These are phyloP conservation scores for Geranium rotundifolium DNA, from an alignment of 345 rosid genomes.

Conservation along the genomic window DNA sequence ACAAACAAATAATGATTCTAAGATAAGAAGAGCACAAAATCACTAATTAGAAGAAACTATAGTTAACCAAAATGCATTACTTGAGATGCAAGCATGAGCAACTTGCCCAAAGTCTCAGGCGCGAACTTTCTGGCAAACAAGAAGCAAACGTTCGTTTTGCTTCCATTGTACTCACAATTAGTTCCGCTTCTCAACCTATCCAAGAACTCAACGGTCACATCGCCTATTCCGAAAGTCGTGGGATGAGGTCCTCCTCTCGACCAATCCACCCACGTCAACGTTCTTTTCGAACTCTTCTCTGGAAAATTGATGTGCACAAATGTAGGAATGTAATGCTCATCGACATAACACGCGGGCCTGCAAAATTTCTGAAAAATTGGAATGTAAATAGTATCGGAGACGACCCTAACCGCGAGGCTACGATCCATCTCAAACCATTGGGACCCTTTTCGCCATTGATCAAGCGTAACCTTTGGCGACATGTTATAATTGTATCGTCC, in stretches of 20 bases:
- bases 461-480: conserved; percentile 32
- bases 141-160: conserved; percentile 32
- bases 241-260: conserved; percentile 77
- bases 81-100: conserved; percentile 40
- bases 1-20: too few species aligned
- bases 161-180: conserved; percentile 46
- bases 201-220: conserved; percentile 40
- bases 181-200: conserved; percentile 36
- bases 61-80: conserved; percentile 29
- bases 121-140: conserved; percentile 83
- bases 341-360: conserved; percentile 35
- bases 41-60: not conserved
- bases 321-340: conserved; percentile 78
- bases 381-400: conserved; percentile 45
- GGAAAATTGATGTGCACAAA: conserved; percentile 32
- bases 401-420: conserved; percentile 40
- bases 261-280: conserved; percentile 76
- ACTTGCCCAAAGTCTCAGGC: conserved; percentile 31
- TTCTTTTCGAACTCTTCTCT: conserved; percentile 44
- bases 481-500: conserved; percentile 48
- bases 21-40: too few species aligned
- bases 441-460: conserved; percentile 76
- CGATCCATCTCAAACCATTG: conserved; percentile 87
- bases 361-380: conserved; percentile 33
- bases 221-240: conserved; percentile 20